Base-by-base conservation (phyloP, 169 alveolate genomes). In the Babesia caballi region DNA sequence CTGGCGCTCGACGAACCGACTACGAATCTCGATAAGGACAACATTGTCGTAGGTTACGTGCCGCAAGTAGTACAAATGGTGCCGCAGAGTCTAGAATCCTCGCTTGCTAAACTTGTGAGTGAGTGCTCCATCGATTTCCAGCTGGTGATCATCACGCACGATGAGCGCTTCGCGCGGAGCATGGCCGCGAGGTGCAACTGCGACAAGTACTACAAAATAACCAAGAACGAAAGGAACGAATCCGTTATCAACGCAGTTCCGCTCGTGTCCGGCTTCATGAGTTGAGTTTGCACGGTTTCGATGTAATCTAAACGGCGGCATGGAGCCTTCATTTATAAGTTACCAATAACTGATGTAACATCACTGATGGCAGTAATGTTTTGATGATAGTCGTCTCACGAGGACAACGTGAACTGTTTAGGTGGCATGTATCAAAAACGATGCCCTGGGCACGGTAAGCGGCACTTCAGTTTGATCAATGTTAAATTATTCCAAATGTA, bases 1-100 rank as follows among this genome's bases (percentile, higher is more conserved):
- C 91, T 98, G 49, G 98, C 99, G 11, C 89, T 98, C 32, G 99
- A 98, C 82, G 99, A 98, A 76, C 99, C 99, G 11, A 98, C 99
- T 0, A 97, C 99, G 3, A 98, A 98, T 83, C 88, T 98, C 68
- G 99, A 98, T 82, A 84, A 87, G 52, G 83, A 88, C 27, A 95
- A 97, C 90, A 92, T 95, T 17, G 94, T 91, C 90, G 98, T 96
- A 59, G 66, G 71, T 41, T 21, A 9, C 4, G 21, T 12, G n/a
- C 7, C 23, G 17, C 23, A 33, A 4, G 23, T 19, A 3, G 19
- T 28, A 9, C 40, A n/a, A 2, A 0, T n/a, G 23, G 35, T 32
- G 23, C 1, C 25, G 7, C 23, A 83, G 85, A 82, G 86, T 23
- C 75, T 90, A 33, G 93, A 84, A 52, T 49, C 68, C 2, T 76